phyloP scores from a whole-genome alignment of 768 basidiomycete genomes.

The Lactarius vividus region DNA sequence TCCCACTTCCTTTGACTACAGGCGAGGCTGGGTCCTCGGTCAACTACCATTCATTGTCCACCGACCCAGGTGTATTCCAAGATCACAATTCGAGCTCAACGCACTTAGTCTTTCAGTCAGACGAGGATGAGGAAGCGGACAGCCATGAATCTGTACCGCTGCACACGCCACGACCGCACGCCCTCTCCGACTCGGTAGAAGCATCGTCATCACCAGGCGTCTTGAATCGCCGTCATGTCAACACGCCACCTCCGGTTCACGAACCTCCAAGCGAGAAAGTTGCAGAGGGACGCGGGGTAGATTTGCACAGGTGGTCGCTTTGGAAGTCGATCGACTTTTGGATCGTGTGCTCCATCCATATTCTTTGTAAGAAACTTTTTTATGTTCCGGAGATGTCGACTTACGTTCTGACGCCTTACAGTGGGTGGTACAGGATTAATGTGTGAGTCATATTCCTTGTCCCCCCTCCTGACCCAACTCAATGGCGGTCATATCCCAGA shows the following conservation, averaged over 20 bases:
- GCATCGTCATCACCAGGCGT: conserved; percentile 13
- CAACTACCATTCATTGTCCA: conserved; percentile 27
- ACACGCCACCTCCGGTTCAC: background rate
- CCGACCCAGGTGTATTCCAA: conserved; percentile 19
- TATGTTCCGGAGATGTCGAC: background rate
- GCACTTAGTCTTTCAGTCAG: conserved; percentile 14
- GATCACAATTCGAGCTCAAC: conserved; percentile 17
- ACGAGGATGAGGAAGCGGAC: conserved; percentile 14
- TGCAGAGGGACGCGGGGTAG: conserved; percentile 36
- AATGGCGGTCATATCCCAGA: conserved; percentile 39
- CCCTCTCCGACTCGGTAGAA: conserved; percentile 13
- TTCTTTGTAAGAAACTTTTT: conserved; percentile 46
- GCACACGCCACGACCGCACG: background rate
- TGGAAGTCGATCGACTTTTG: conserved; percentile 59
- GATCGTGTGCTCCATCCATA: conserved; percentile 54
- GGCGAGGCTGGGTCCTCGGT: conserved; percentile 29
- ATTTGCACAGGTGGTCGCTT: conserved; percentile 54
- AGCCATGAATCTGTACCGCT: background rate
- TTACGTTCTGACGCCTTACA: conserved; percentile 29
- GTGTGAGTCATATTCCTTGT: conserved; percentile 45
- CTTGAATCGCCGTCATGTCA: background rate
- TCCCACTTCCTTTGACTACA: conserved; percentile 49
- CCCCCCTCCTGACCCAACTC: background rate
- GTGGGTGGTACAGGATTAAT: conserved; percentile 75
- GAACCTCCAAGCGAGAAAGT: conserved; percentile 10